Evolutionary conservation across 2,329 filamentous ascomycete genomes (phyloP), one percentile per base, ranked within the genome.

Genomic region (Leptographium lundbergii): DNA sequence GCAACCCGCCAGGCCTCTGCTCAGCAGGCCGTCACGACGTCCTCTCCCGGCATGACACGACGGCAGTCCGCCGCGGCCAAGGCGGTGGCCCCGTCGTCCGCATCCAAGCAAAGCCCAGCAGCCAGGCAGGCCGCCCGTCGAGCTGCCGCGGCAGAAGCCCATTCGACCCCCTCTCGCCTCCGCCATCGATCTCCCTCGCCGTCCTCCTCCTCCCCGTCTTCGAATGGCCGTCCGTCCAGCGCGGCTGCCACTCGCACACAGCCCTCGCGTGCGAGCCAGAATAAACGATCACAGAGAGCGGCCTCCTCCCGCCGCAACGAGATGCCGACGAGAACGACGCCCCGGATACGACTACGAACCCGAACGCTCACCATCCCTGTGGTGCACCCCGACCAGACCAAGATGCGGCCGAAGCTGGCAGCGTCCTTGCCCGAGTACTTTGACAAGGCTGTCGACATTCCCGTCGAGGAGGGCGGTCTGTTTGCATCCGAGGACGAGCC

Each of bases 401-500:
- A 77, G 56, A 73, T 80, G 25, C 75, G 75, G 42, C 71, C 79
- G 0, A 81, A 77, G 64, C 73, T 83, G 57, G 80, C 77, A 13
- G 68, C 75, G 0, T 79, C 68, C 47, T 81, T 87, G 53, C 75
- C 78, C 32, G 82, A 86, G 61, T 87, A 80, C 66, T 78, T 84
- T 66, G 67, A 71, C 19, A 71, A 73, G 57, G 81, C 77, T 2
- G 73, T 73, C 19, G 67, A 72, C 4, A 74, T 84, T 56, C 75
- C 81, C 5, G 75, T 84, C 5, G 78, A 82, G 54, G 75, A 83
- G 54, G 83, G 82, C 36, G 84, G 84, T 6, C 71, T 81, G n/a
- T 70, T 76, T 29, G 68, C 73, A 3, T 71, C 75, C 2, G 81
- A 86, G 59, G 80, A 85, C 72, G 80, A 77, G 0, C 75, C 77